phyloP scores from a whole-genome alignment of 2,329 filamentous ascomycete species.

The Cryphonectria nitschkei region DNA sequence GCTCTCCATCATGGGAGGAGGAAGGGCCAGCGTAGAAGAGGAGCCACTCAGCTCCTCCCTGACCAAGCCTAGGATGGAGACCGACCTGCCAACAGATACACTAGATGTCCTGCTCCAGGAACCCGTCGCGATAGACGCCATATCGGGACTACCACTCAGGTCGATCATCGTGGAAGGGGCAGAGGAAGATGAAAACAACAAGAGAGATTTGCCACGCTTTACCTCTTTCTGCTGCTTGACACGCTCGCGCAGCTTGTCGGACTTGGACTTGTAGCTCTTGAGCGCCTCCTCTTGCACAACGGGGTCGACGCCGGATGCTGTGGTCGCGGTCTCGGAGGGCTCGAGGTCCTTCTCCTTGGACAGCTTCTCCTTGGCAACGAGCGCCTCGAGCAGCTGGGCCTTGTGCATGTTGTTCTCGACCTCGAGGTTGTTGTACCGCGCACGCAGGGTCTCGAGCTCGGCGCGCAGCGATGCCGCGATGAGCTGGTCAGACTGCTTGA shows the following conservation, averaged over 20 bases:
- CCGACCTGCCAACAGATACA: neutral
- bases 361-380: slow-evolving; percentile 64
- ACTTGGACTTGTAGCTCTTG: slow-evolving; percentile 53
- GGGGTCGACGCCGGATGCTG: slow-evolving; percentile 36
- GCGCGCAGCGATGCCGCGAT: slow-evolving; percentile 61
- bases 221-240: slow-evolving; percentile 64
- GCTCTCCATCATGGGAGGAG: neutral
- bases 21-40: neutral
- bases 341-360: slow-evolving; percentile 55
- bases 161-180: neutral
- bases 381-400: slow-evolving; percentile 61
- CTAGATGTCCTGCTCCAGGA: neutral
- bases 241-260: slow-evolving; percentile 59
- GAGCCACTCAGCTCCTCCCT: slow-evolving; percentile 12
- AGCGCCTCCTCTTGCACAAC: slow-evolving; percentile 41
- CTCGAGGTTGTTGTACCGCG: slow-evolving; percentile 51
- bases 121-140: no score
- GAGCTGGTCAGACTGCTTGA: slow-evolving; percentile 63
- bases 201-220: slow-evolving; percentile 40
- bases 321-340: slow-evolving; percentile 39
- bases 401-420: slow-evolving; percentile 61
- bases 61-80: neutral
- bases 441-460: slow-evolving; percentile 60
- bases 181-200: slow-evolving; percentile 7
- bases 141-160: neutral